A percentile compares a stretch with the other conserved stretches of the same genome.
phyloP scores from a whole-genome alignment of 148 eudicot species.

The Heliamphora exappendiculata region DNA sequence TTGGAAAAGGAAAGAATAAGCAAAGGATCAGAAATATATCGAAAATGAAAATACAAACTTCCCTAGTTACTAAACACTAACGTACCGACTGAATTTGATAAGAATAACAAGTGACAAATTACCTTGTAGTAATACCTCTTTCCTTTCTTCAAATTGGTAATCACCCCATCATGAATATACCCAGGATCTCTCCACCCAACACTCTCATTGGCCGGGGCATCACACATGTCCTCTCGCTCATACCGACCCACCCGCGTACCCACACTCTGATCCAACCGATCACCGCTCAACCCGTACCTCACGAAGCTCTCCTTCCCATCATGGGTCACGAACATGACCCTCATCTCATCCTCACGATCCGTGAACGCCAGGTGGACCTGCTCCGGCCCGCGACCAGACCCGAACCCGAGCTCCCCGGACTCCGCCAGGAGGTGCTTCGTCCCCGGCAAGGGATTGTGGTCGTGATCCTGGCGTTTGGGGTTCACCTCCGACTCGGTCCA shows the following conservation, averaged over 20 bases:
- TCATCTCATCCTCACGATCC: constrained; percentile 61
- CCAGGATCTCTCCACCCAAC: constrained; percentile 99
- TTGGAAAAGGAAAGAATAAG: not conserved
- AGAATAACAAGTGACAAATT: constrained; percentile 5
- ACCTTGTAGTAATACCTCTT: constrained; percentile 76
- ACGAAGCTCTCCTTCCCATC: constrained; percentile 61
- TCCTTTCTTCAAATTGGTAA: constrained; percentile 55
- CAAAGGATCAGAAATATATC: not conserved
- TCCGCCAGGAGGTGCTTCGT: constrained; percentile 45
- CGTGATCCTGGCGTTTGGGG: constrained; percentile 51
- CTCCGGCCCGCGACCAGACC: constrained; percentile 63
- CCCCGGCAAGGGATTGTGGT: constrained; percentile 79
- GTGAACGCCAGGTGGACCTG: constrained; percentile 75
- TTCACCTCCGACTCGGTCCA: constrained; percentile 63
- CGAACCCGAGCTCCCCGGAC: constrained; percentile 43
- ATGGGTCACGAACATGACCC: constrained; percentile 69
- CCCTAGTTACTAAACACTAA: not conserved
- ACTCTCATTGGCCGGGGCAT: constrained; percentile 74
- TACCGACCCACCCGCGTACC: constrained; percentile 50
- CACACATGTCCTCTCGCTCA: constrained; percentile 84
- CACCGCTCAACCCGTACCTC: constrained; percentile 48
- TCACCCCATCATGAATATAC: constrained; percentile 71
- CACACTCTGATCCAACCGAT: constrained; percentile 23
- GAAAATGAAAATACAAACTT: not conserved
- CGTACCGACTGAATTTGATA: not conserved